Percentiles rank a stretch among this genome's conserved stretches.
Conservation (phyloP, 1,284 basidiomycete species). For the Leccinum cinnamomeum region DNA sequence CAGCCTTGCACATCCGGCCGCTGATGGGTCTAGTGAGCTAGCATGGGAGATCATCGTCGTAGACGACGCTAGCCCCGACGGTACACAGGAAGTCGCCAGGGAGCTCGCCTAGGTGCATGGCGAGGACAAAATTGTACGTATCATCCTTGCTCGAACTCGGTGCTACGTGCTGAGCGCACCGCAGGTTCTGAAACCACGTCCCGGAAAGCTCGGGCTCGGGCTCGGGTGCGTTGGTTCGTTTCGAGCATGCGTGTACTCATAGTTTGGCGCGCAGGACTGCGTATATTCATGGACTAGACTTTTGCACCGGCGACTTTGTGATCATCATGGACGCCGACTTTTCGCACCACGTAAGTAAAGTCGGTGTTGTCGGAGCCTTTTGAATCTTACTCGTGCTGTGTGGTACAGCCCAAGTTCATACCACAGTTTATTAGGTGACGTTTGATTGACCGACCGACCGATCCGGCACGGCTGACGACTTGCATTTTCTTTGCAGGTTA, state of each 20-base stretch:
- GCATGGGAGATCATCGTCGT: slow-evolving; percentile 89
- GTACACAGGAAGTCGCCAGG: slow-evolving; percentile 83
- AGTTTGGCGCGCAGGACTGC: slow-evolving; percentile 61
- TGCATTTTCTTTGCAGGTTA: slow-evolving; percentile 43
- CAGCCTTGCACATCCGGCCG: not conserved
- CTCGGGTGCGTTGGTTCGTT: slow-evolving; percentile 58
- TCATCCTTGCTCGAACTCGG: not conserved
- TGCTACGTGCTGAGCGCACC: slow-evolving; percentile 5
- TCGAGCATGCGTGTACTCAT: slow-evolving; percentile 1
- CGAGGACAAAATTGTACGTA: slow-evolving; percentile 75
- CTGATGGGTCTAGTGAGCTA: slow-evolving; percentile 42
- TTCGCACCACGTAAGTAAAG: slow-evolving; percentile 78
- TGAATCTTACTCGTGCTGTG: not conserved
- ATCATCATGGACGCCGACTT: slow-evolving; percentile 98
- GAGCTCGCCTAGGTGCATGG: slow-evolving; percentile 80
- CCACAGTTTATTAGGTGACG: slow-evolving; percentile 80
- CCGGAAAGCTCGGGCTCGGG: slow-evolving; percentile 74
- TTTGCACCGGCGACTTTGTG: slow-evolving; percentile 87
- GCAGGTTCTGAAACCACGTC: slow-evolving; percentile 80
- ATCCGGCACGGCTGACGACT: slow-evolving; percentile 6
- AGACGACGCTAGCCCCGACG: slow-evolving; percentile 90
- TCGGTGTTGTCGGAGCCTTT: not conserved
- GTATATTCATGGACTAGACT: slow-evolving; percentile 89
- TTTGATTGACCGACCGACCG: not conserved
- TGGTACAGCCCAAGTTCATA: slow-evolving; percentile 80